These are phyloP conservation scores for Aspergillus uvarum DNA, from an alignment of 2,329 filamentous ascomycete genomes.

Conservation along the genomic window DNA sequence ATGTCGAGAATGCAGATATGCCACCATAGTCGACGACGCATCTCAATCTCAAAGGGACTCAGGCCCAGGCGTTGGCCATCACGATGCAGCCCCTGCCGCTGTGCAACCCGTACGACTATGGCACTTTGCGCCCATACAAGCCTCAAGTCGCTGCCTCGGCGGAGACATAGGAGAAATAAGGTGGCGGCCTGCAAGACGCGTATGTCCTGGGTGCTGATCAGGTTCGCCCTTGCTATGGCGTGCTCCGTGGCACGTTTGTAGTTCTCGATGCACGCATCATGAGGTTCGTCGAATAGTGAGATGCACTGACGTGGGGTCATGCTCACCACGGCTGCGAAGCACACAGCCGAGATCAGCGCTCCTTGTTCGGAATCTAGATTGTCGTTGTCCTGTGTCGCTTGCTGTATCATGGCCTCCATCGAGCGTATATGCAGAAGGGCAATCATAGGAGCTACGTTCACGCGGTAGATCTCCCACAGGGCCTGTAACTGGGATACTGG, in stretches of 20 bases:
- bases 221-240: slow-evolving; percentile 14
- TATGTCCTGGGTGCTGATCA: slow-evolving; percentile 14
- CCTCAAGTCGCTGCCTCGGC: slow-evolving; percentile 10
- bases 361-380: slow-evolving; percentile 1
- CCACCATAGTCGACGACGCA: slow-evolving; percentile 33
- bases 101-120: slow-evolving; percentile 9
- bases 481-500: slow-evolving; percentile 5
- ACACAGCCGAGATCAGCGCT: slow-evolving; percentile 15
- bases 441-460: slow-evolving; percentile 24
- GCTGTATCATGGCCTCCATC: slow-evolving; percentile 4
- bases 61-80: slow-evolving; percentile 8
- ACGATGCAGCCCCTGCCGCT: slow-evolving; percentile 12
- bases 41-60: slow-evolving; percentile 23
- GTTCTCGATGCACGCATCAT: slow-evolving; percentile 3
- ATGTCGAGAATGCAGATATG: slow-evolving; percentile 30
- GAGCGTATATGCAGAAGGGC: slow-evolving; percentile 17
- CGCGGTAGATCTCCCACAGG: slow-evolving; percentile 20
- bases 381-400: not conserved
- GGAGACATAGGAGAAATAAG: slow-evolving; percentile 18
- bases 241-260: slow-evolving; percentile 12
- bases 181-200: slow-evolving; percentile 20
- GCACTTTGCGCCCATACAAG: slow-evolving; percentile 8
- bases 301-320: slow-evolving; percentile 13
- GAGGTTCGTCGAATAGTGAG: slow-evolving; percentile 4
- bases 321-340: slow-evolving; percentile 20